These are phyloP conservation scores for Phialemonium atrogriseum DNA, from an alignment of 2,329 filamentous ascomycete species.

Conservation along the genomic window DNA sequence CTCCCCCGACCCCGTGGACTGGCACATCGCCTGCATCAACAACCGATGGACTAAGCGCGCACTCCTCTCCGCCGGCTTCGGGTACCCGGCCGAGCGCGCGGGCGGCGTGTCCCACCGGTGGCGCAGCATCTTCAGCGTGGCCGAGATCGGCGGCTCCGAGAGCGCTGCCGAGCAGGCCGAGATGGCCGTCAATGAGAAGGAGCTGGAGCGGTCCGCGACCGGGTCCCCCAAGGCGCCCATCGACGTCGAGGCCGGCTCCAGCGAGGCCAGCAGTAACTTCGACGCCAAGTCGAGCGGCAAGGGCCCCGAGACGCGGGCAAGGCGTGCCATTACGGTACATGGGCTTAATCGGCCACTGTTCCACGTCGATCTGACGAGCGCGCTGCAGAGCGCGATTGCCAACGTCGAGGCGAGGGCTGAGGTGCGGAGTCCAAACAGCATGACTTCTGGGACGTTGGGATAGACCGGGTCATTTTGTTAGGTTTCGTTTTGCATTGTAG, in stretches of 20 bases:
- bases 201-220: conserved; percentile 13
- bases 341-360: conserved; percentile 88
- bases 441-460: no score
- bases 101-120: conserved; percentile 57
- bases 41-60: conserved; percentile 94
- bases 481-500: no score
- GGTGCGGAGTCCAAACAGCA: no score
- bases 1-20: conserved; percentile 74
- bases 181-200: conserved; percentile 48
- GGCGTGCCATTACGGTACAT: conserved; percentile 56
- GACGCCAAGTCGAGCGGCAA: conserved; percentile 22
- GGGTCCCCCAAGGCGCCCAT: conserved; percentile 6
- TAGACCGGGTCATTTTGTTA: no score
- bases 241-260: conserved; percentile 16
- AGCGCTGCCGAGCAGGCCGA: conserved; percentile 65
- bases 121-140: conserved; percentile 93
- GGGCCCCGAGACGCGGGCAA: background rate
- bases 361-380: conserved; percentile 85
- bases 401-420: conserved; percentile 57
- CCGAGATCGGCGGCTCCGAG: conserved; percentile 65
- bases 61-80: conserved; percentile 80
- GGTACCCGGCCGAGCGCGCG: conserved; percentile 57
- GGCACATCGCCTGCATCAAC: conserved; percentile 91
- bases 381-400: conserved; percentile 76
- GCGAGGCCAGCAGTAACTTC: conserved; percentile 20